Percentiles rank a stretch among this genome's conserved stretches.
These are phyloP conservation scores for Lichtheimia hyalospora DNA, from an alignment of 371 early-diverging fungal genomes.

Conservation along the genomic window DNA sequence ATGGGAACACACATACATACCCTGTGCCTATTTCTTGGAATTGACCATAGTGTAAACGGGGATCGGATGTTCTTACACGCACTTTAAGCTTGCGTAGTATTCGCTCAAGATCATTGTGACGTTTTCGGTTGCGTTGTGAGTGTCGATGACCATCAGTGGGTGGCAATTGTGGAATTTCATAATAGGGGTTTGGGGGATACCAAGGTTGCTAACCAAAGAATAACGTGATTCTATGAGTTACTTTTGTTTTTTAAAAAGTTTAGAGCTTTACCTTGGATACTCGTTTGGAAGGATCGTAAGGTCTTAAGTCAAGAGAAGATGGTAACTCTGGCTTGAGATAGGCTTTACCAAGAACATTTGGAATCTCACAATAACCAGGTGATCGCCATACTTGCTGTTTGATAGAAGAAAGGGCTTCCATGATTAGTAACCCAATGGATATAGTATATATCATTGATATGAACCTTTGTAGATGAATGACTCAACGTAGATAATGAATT, in stretches of 20 bases:
- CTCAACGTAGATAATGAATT: conserved; percentile 3
- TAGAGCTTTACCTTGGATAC: conserved; percentile 33
- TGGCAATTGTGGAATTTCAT: conserved; percentile 35
- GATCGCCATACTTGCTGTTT: conserved; percentile 37
- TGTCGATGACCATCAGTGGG: conserved; percentile 28
- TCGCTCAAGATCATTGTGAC: conserved; percentile 39
- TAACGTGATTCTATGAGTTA: no score
- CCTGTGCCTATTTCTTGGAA: conserved; percentile 55
- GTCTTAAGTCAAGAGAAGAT: conserved; percentile 26
- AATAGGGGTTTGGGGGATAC: conserved; percentile 47
- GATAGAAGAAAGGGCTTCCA: neutral
- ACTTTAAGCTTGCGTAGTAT: conserved; percentile 37
- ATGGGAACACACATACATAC: conserved; percentile 13
- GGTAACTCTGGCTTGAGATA: conserved; percentile 24
- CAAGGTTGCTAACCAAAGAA: conserved; percentile 55
- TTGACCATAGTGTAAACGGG: conserved; percentile 35
- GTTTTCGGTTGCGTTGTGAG: conserved; percentile 21
- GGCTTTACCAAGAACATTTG: conserved; percentile 46
- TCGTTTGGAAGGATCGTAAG: conserved; percentile 30
- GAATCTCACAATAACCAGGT: conserved; percentile 47
- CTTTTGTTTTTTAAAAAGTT: no score
- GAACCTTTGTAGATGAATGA: neutral
- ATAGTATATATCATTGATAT: neutral
- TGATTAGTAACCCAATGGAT: neutral
- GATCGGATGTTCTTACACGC: conserved; percentile 32